These are phyloP conservation scores for Cynanchum wilfordii DNA, from an alignment of 257 asterid species.

Conservation along the genomic window DNA sequence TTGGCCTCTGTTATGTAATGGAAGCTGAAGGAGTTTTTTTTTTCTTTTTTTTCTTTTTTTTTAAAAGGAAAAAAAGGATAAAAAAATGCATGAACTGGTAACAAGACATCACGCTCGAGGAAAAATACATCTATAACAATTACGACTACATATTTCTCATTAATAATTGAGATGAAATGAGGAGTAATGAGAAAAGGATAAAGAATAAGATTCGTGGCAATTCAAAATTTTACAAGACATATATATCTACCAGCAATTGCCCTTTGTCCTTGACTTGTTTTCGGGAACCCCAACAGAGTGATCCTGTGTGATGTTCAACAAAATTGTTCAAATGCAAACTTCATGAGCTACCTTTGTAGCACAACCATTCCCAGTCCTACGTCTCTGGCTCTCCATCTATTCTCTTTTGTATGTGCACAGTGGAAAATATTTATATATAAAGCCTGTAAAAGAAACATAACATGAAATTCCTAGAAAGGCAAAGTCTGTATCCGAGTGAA, in stretches of 20 bases:
- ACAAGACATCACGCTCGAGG: neutral
- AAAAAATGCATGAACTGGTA: neutral
- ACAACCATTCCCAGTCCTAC: slow-evolving; percentile 13
- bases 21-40: too few relatives aligned
- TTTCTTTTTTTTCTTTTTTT: too few relatives aligned
- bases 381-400: slow-evolving; percentile 4
- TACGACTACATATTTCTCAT: neutral
- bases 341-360: slow-evolving; percentile 26
- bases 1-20: neutral
- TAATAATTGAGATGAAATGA: neutral
- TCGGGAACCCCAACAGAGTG: slow-evolving; percentile 10
- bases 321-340: slow-evolving; percentile 27
- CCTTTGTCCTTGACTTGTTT: slow-evolving; percentile 12
- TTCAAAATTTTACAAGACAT: slow-evolving; percentile 19
- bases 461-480: neutral
- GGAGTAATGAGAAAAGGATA: neutral
- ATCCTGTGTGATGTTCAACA: slow-evolving; percentile 23
- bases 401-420: slow-evolving; percentile 24
- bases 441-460: slow-evolving; percentile 10
- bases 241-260: neutral
- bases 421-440: slow-evolving; percentile 1
- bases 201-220: slow-evolving; percentile 17
- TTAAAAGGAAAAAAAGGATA: too few relatives aligned
- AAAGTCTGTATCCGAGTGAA: neutral
- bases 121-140: slow-evolving; percentile 8